Evolutionary conservation across 345 rosid species (phyloP), one percentile per base, ranked within the genome.

Genomic region (Ceriops zippeliana): DNA sequence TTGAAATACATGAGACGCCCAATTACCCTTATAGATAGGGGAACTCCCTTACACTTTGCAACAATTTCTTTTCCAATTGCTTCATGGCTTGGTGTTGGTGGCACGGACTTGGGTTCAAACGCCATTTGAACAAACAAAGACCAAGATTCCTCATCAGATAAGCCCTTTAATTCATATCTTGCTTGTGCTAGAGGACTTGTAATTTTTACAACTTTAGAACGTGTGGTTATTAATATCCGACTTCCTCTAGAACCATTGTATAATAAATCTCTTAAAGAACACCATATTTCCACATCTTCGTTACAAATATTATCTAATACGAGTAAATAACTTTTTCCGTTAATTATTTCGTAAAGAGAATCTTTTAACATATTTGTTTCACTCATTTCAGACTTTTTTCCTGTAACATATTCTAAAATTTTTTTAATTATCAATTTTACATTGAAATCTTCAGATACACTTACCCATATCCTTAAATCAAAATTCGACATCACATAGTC

Each of bases 261-360:
- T 1, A 75, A 31, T 9, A 61, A 51, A 20, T 63, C 52, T 17
- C 22, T 56, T 52, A 79, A 26, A 3, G 20, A n/a, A 5, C 5
- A 22, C 82, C 79, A 75, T n/a, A 38, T 71, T 6, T 31, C 52
- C 3, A 11, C 19, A 20, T 63, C 54, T 7, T 67, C 75, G 27
- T 65, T 63, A 76, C 82, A 78, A 4, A 74, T 58, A 26, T 78
- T 63, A 13, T 78, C 78, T 10, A 75, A 71, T 13, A 75, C 63
- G 2, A 75, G 82, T 1, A 79, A 56, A n/a, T 56, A 79, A 21
- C 38, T 71, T 16, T 59, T 61, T 30, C 31, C 31, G 5, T 2
- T 30, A 30, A 30, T 30, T 30, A 2, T 30, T 30, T 30, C 31
- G 2, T 65, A 22, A 26, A 71, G 71, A 0, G 20, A 11, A 20